phyloP scores from a whole-genome alignment of 139 green algal genomes.

The Coelastrella sp. region DNA sequence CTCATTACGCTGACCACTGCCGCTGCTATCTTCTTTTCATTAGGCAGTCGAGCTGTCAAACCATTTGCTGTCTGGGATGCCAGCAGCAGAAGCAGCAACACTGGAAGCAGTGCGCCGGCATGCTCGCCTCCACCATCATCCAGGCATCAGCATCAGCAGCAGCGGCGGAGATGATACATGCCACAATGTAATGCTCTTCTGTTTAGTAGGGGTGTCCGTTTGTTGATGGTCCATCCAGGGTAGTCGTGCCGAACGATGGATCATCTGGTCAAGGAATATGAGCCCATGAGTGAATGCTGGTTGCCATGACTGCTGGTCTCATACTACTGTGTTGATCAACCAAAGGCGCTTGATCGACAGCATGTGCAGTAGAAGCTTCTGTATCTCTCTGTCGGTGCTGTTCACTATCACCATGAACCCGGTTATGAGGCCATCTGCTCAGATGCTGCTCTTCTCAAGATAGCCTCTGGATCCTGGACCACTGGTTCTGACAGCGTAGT shows the following conservation, averaged over 20 bases:
- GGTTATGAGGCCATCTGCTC: no score
- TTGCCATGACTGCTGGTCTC: no score
- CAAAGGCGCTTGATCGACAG: no score
- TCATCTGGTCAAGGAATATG: not conserved
- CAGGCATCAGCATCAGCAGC: not conserved
- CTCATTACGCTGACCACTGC: not conserved
- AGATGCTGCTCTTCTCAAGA: no score
- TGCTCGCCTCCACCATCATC: no score
- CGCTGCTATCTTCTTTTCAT: not conserved
- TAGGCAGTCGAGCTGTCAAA: conserved; percentile 31
- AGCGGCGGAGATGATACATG: not conserved
- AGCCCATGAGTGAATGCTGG: not conserved
- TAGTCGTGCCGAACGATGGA: not conserved
- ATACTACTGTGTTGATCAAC: no score
- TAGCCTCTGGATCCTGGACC: no score
- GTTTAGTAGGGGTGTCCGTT: not conserved
- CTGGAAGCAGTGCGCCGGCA: no score
- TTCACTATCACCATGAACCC: no score
- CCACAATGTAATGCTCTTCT: not conserved
- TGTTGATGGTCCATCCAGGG: not conserved
- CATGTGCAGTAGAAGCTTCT: no score
- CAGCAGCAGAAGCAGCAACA: not conserved
- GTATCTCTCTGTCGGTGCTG: no score
- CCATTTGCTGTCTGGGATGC: conserved; percentile 10
- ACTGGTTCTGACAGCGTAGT: no score